Evolutionary conservation across 352 stramenopile genomes (phyloP), one percentile per base, ranked within the genome.

Genomic region (Pythium aristosporum): DNA sequence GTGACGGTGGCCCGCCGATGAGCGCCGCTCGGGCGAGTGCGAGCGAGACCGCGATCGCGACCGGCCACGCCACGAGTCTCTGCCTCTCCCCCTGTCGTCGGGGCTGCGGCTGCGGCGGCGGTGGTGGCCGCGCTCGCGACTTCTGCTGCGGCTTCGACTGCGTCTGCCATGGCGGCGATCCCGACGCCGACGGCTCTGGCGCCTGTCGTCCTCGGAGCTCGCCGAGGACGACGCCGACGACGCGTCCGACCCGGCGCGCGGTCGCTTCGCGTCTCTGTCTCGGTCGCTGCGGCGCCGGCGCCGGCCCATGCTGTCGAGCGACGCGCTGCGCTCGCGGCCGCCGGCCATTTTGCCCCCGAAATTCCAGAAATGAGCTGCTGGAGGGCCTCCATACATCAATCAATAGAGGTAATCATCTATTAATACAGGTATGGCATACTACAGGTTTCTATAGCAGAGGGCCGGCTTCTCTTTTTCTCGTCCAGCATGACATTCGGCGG

Each of bases 241-340:
- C 25, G 64, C 46, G 15, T 44, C 58, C 48, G 71, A 70, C 15
- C 46, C 42, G 4, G 63, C 55, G 39, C 68, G 69, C 20, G 50
- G 54, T 41, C 28, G 25, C 28, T 30, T 41, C 28, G 48, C 41
- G 48, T 25, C 44, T 30, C 5, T 25, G 18, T 56, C 52, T 23
- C 63, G 57, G 30, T 61, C 52, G 34, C 50, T 54, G 47, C 65
- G 67, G 37, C 64, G 72, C 48, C 59, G 55, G 25, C 64, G 60
- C 18, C 80, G 80, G 15, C 84, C 84, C 51, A 89, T 71, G 59
- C 77, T 89, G 71, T 92, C 84, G 28, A 89, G 54, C 21, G 84
- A 92, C 21, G 57, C 62, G 59, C 83, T 91, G 34, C 81, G 75
- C 49, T 77, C 84, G 13, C 80, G 80, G 41, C 47, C 23, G 10